Evolutionary conservation across 2,329 filamentous ascomycete genomes (phyloP), one percentile per base, ranked within the genome.

Genomic region (Claviceps cyperi): DNA sequence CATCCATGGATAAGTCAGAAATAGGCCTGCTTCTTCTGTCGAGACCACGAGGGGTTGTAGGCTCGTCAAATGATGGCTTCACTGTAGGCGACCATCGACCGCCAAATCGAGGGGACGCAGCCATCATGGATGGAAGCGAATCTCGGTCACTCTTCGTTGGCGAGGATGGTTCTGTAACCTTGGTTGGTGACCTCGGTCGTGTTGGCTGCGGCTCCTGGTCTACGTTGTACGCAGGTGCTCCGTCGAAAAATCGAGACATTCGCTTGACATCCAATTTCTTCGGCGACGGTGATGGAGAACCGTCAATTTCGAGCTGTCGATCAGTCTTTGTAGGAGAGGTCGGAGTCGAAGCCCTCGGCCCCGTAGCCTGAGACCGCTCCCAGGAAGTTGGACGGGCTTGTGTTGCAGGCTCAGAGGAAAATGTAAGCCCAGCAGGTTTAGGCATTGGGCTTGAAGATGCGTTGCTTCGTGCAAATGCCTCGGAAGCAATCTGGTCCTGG

Each of bases 191-290:
- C 39, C 59, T 59, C 4, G 65, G 66, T 17, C 64, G 64, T 17
- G 65, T 66, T 19, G 64, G 60, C 47, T 65, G 63, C 51, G 56
- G 38, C n/a, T 64, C 63, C 6, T 47, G 59, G 60, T 51, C 63
- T 44, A 43, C 58, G 22, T 50, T 51, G 24, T 51, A 50, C 1
- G 55, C 46, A n/a, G 52, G 58, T 21, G 66, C 57, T 41, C 74
- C 71, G 51, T 75, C 74, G 14, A 80, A 55, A 55, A 83, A 82
- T 50, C 64, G 70, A 2, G 78, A 81, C 64, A 80, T 73, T 49
- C 77, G 69, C 61, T 77, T 81, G 60, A 74, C 62, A 56, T 80
- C 72, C 19, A 81, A 64, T 57, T 81, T 80, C 51, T 69, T 72
- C 1, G 80, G 78, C 15, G 78, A 79, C 3, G 70, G 60, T 4